Percentiles rank a stretch among this genome's conserved stretches.
Evolutionary conservation across 2,329 filamentous ascomycete species (phyloP).

Genomic region (Aspergillus quadricinctus): DNA sequence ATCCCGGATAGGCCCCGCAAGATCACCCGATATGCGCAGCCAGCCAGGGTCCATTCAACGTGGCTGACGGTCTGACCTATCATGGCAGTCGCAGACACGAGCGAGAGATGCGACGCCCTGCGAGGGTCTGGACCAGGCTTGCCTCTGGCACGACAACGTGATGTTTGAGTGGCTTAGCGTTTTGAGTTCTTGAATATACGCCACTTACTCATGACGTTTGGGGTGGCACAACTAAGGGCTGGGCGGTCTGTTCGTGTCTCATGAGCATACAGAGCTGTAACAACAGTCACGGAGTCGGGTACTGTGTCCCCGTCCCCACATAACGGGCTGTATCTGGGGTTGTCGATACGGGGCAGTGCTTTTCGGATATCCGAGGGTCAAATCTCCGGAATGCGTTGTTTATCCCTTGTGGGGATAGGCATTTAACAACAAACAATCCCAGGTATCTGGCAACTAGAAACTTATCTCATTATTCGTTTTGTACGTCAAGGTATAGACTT

Average conservation of each 20-base stretch:
- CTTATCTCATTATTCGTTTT: no score
- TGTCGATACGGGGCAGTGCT: no score
- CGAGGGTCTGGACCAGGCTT: neutral
- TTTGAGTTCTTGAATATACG: neutral
- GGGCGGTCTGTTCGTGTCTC: neutral
- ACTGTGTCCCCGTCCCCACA: no score
- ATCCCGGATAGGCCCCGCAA: neutral
- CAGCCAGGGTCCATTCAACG: neutral
- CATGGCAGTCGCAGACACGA: neutral
- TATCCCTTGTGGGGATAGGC: no score
- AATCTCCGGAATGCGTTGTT: no score
- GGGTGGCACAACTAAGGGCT: neutral
- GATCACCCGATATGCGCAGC: neutral
- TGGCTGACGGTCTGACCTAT: neutral
- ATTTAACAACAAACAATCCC: no score
- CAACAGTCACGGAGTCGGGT: no score
- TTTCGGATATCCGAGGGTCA: no score
- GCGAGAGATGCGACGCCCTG: neutral
- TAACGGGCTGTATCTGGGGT: no score
- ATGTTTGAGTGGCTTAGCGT: neutral
- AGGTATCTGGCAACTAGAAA: no score
- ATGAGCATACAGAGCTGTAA: no score
- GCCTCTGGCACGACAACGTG: neutral
- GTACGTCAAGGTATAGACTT: no score
- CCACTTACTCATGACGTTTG: neutral